Base-by-base conservation (phyloP, 495 filamentous ascomycete species). In the Tuber borchii region DNA sequence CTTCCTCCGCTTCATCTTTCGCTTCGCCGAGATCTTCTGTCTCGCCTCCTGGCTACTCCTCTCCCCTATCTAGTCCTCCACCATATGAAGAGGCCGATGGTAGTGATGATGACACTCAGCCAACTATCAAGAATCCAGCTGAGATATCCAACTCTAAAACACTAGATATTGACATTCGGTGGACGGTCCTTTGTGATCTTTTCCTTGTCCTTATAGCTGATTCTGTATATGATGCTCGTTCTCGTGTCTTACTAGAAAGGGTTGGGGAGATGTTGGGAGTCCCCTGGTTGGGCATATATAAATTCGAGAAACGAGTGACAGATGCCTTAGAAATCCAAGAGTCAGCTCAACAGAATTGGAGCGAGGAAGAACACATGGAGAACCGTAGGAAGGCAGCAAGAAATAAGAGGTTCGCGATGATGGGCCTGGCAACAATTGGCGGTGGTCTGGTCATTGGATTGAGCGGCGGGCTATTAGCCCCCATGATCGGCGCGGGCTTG, bases 311-410 rank as follows among this genome's bases (percentile, higher is more conserved):
- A 85, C 92, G 94, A 43, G 94, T 98, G 26, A 97, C 95, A 22
- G 95, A 99, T 84, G 93, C 96, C 19, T 86, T 99, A 34, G 95
- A 98, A 84, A 97, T 99, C 92, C 95, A 99, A 85, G 89, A 90
- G 56, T 91, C 93, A 14, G 90, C 93, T 43, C 96, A 95, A 83
- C 96, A 99, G 84, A 97, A 93, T 77, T 99, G 95, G 95, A 93
- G 97, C 80, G 95, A 98, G 84, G 90, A 93, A 22, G 94, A 96
- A 69, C 94, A 98, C 82, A 95, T 97, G 89, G 94, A 95, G 82
- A 91, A 88, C 74, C 88, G 95, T 71, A 89, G 91, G 70, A 97
- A 97, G 83, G 85, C 88, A 79, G 92, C 91, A 5, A 84, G 93
- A 70, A 97, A 92, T 80, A 88, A 88, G 76, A 91, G 93, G 72